Evolutionary conservation across 75 land plant species (phyloP), one percentile per base, ranked within the genome.

Genomic region (Gnetum montanum): DNA sequence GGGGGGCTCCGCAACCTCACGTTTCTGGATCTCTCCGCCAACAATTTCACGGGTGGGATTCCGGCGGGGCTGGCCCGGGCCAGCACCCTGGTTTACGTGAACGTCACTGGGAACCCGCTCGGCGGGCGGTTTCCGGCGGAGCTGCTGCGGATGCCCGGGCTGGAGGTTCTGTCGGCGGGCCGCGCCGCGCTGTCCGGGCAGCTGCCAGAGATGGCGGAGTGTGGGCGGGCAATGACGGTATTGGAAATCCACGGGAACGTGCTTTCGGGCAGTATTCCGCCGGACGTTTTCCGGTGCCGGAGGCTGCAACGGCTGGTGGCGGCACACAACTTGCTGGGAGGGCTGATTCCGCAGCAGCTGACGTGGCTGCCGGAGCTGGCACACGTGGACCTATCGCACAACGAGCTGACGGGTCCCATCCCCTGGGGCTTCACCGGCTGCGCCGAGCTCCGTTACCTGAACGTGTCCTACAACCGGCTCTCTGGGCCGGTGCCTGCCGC

Each of bases 381-480:
- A 6, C 31, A 58, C 25, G 22, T 86, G 24, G 83, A 86, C 43
- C 41, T 86, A 15, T 83, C 87, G 11, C 62, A 69, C 31, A 86
- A 86, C 57, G 30, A 44, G 28, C 68, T 85, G 31, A 54, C 45
- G 0, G 72, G 86, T 8, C 31, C 49, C 2, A 57, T 85, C 22
- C 86, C 86, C 0, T 47, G 33, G 0, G 73, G 70, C 53, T 62
- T 83, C 26, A 54, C 71, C 51, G 70, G 43, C 41, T 83, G 76
- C 41, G 61, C 69, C 27, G 67, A 59, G 46, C 62, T 84, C 10
- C 31, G 41, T n/a, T 57, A 52, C 19, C 58, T 84, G 19, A 69
- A 86, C 59, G 77, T 86, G 46, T 82, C 90, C 5, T 86, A 58
- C 72, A 86, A 86, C 38, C 63, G 75, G 36, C 59, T 88, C 19